These are phyloP conservation scores for Suhomyces sp. DNA, from an alignment of 805 yeast species.

Conservation along the genomic window DNA sequence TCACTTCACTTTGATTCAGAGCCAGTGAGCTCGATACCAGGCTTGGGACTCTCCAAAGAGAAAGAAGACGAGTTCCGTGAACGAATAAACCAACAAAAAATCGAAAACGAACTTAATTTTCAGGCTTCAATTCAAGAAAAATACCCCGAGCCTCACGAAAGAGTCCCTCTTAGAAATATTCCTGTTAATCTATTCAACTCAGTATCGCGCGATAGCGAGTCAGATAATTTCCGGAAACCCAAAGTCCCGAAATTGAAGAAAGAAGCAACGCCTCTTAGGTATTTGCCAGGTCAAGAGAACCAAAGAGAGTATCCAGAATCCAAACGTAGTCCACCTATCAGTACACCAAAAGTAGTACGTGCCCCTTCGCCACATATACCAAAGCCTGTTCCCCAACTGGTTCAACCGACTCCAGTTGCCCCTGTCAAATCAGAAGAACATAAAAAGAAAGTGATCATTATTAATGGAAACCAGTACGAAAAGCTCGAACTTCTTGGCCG, in stretches of 20 bases:
- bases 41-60: constrained; percentile 11
- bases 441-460: constrained; percentile 27
- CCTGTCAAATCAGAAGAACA: constrained; percentile 14
- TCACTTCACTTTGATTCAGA: not conserved
- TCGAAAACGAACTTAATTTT: constrained; percentile 1
- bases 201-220: not conserved
- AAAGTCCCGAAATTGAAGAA: constrained; percentile 18
- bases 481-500: constrained; percentile 76
- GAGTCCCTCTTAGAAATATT: constrained; percentile 19
- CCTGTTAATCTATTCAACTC: constrained; percentile 14
- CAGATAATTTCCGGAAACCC: constrained; percentile 34
- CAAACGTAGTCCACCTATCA: not conserved
- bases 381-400: not conserved
- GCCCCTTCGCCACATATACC: not conserved
- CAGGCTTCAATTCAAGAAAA: not conserved
- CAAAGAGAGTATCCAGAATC: not conserved
- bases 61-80: constrained; percentile 22
- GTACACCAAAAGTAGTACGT: not conserved
- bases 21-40: not conserved
- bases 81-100: constrained; percentile 25
- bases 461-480: constrained; percentile 65
- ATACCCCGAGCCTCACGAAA: not conserved
- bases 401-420: not conserved
- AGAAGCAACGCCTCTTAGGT: not conserved
- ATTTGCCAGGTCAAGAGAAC: not conserved